Evolutionary conservation across 345 rosid genomes (phyloP), one percentile per base, ranked within the genome.

Genomic region (Acer negundo): DNA sequence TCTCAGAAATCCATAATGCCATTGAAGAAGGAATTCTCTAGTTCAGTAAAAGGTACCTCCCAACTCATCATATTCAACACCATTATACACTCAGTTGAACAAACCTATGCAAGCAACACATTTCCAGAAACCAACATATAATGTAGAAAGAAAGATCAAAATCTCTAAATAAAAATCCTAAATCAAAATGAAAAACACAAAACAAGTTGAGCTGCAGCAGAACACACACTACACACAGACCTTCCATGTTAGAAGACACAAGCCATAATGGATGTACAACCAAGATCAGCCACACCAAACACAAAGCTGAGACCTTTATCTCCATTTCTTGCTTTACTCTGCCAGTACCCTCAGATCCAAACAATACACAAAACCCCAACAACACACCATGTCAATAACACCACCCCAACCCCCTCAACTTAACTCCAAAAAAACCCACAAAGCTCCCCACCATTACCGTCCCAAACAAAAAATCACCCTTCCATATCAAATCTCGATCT

Each of bases 231-330:
- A 26, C 3, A 72, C 69, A 80, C 77, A n/a, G 46, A 94, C 98
- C 98, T 90, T 94, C 98, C 93, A 89, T 83, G 81, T 94, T 94
- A 74, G 94, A 90, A 79, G 75, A 83, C 24, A 84, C 86, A 81
- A 81, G 79, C 87, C 91, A 88, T 40, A 86, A 77, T 24, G 93
- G 84, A 82, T 82, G 83, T 76, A 82, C 22, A 81, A 84, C 13
- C 74, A 84, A 90, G 93, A 90, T 88, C 82, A 90, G 79, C 83
- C 81, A 84, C 56, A 79, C 77, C 69, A 85, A 68, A 85, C 81
- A 53, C 81, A 88, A 80, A 82, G 81, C 79, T 79, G 81, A 73
- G 76, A 79, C 81, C 82, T 70, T 80, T 22, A 56, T 75, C 89
- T 78, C 86, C 93, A 88, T 90, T 69, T 79, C 64, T 59, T 72